A percentile compares a stretch with the other conserved stretches of the same genome.
These are phyloP conservation scores for Rhizopogon rudus DNA, from an alignment of 768 basidiomycete genomes.

Conservation along the genomic window DNA sequence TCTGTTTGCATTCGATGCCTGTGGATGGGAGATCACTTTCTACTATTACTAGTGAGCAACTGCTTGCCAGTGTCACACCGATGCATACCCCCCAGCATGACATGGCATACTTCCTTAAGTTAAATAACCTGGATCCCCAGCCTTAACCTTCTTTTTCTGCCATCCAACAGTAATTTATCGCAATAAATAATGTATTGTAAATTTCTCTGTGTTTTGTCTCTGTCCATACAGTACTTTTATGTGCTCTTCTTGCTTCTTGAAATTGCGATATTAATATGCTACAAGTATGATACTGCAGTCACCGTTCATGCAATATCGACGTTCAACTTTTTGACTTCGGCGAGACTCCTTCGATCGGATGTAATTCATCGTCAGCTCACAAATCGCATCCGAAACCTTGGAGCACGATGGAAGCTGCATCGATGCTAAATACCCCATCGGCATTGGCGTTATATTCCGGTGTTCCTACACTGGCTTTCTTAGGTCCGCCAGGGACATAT, in stretches of 20 bases:
- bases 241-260: background rate
- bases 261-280: background rate
- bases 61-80: constrained; percentile 9
- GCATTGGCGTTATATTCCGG: constrained; percentile 1
- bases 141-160: background rate
- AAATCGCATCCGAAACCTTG: background rate
- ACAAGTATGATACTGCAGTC: background rate
- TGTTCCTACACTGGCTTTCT: constrained; percentile 39
- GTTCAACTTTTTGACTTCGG: background rate
- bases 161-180: background rate
- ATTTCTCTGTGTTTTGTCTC: background rate
- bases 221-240: background rate
- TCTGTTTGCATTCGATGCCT: constrained; percentile 3
- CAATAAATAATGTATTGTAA: constrained; percentile 2
- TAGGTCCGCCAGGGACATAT: constrained; percentile 71
- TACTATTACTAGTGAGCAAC: constrained; percentile 6
- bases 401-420: background rate
- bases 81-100: constrained; percentile 5
- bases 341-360: too few relatives aligned
- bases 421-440: background rate
- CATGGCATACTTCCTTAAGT: constrained; percentile 7
- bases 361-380: background rate
- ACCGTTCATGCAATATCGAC: background rate
- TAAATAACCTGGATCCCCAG: background rate
- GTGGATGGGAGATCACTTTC: constrained; percentile 3